Conservation (phyloP, 1,139 yeast genomes). For the Geotrichum restrictum region DNA sequence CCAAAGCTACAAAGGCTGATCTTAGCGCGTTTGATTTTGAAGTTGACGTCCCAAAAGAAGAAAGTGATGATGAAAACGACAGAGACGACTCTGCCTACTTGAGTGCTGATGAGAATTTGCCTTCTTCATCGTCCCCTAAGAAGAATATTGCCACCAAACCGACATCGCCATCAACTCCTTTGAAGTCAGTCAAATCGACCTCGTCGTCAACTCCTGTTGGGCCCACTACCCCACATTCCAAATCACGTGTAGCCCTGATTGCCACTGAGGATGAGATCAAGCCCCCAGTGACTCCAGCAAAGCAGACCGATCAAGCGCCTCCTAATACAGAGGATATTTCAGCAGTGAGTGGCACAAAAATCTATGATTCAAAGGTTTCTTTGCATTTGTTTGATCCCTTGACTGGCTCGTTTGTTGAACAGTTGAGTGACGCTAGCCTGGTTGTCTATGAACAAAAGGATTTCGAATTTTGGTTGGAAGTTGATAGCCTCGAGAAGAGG, state of each 20-base stretch:
- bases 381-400: conserved; percentile 57
- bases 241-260: conserved; percentile 2
- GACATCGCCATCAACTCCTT: neutral
- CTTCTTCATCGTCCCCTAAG: neutral
- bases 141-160: neutral
- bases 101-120: conserved; percentile 1
- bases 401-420: conserved; percentile 49
- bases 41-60: conserved; percentile 23
- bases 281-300: conserved; percentile 11
- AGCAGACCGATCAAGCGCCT: neutral
- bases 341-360: conserved; percentile 6
- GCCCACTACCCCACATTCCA: neutral
- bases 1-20: conserved; percentile 42
- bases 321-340: conserved; percentile 19
- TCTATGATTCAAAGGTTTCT: conserved; percentile 34
- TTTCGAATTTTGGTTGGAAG: conserved; percentile 54
- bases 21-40: conserved; percentile 55
- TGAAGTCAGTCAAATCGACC: neutral
- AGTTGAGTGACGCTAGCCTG: conserved; percentile 39
- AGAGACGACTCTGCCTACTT: neutral
- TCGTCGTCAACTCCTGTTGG: neutral
- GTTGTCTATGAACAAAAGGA: conserved; percentile 47
- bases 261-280: conserved; percentile 4
- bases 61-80: neutral
- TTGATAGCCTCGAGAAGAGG: conserved; percentile 36